Conservation (phyloP, 805 yeast genomes). For the Starmerella cellae region DNA sequence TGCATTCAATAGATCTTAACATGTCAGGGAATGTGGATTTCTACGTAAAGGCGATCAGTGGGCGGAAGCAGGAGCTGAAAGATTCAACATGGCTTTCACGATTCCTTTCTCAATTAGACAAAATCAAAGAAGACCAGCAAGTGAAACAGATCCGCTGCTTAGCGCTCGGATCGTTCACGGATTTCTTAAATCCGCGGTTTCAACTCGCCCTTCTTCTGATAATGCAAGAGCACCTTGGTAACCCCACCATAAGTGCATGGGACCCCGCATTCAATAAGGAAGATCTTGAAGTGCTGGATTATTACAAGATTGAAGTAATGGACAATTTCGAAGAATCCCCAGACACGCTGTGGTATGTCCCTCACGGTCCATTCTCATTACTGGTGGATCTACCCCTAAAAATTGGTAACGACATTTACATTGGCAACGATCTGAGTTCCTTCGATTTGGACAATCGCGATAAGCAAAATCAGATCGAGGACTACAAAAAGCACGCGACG, state of each 20-base stretch:
- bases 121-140: background rate
- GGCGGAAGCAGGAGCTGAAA: conserved; percentile 9
- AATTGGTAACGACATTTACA: conserved; percentile 5
- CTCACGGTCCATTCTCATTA: conserved; percentile 54
- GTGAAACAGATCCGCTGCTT: conserved; percentile 40
- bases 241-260: conserved; percentile 35
- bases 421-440: conserved; percentile 21
- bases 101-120: conserved; percentile 3
- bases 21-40: conserved; percentile 8
- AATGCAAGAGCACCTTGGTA: conserved; percentile 25
- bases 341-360: conserved; percentile 38
- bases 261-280: conserved; percentile 49
- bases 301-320: conserved; percentile 22
- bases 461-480: conserved; percentile 2
- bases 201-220: conserved; percentile 50
- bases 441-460: conserved; percentile 28
- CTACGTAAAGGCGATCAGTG: conserved; percentile 11
- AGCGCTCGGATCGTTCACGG: conserved; percentile 57
- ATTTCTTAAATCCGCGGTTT: conserved; percentile 36
- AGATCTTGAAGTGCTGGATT: conserved; percentile 32
- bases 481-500: conserved; percentile 1
- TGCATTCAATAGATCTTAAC: too few species aligned
- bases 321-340: too few species aligned
- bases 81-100: conserved; percentile 6
- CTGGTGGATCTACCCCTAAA: conserved; percentile 17